Percentiles rank a stretch among this genome's conserved stretches.
These are phyloP conservation scores for Dictyostelium capitatum DNA, from an alignment of 78 protist species.

Conservation along the genomic window DNA sequence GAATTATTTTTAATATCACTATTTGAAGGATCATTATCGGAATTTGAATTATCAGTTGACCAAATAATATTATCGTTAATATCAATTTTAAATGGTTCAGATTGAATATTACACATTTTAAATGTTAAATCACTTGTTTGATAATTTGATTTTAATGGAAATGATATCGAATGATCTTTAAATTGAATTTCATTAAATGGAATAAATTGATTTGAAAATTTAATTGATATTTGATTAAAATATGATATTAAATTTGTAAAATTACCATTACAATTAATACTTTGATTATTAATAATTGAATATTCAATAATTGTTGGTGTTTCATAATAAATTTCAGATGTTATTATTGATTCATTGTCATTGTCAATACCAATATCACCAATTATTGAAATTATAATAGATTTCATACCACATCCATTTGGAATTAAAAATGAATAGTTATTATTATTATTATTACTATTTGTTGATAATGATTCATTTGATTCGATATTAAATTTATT, in stretches of 20 bases:
- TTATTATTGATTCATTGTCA: too few relatives aligned
- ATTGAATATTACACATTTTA: not conserved
- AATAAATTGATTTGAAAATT: not conserved
- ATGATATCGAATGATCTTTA: not conserved
- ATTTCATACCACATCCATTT: not conserved
- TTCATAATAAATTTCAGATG: not conserved
- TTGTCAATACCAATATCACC: not conserved
- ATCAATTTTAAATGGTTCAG: not conserved
- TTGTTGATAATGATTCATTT: not conserved
- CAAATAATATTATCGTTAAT: not conserved
- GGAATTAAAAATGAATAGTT: not conserved
- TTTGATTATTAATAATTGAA: not conserved
- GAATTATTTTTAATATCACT: too few relatives aligned
- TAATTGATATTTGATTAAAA: not conserved
- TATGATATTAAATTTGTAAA: not conserved
- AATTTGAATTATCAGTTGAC: too few relatives aligned
- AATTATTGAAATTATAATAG: not conserved
- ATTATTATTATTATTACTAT: too few relatives aligned
- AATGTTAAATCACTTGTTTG: not conserved
- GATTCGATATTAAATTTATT: too few relatives aligned
- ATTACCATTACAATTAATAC: not conserved
- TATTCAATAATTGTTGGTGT: not conserved
- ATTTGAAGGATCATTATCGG: too few relatives aligned
- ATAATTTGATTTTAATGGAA: not conserved
- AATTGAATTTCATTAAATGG: not conserved